phyloP scores from a whole-genome alignment of 768 basidiomycete genomes.

The Auriscalpium microsporum region DNA sequence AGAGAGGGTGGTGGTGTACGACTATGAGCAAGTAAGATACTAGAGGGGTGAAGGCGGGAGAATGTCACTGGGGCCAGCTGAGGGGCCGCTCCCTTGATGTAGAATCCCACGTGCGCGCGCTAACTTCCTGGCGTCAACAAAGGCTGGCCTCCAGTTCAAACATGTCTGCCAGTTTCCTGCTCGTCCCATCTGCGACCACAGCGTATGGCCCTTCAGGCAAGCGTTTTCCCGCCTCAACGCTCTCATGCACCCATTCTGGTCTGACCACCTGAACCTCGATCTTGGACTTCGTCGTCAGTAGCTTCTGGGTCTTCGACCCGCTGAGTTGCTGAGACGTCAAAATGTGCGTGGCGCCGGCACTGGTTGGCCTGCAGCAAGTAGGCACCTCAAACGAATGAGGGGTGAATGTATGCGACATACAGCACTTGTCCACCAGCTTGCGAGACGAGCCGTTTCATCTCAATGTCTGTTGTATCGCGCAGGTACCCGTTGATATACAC shows the following conservation, averaged over 20 bases:
- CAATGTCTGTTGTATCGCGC: conserved; percentile 65
- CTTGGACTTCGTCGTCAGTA: conserved; percentile 44
- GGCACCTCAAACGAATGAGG: neutral
- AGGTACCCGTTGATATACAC: conserved; percentile 71
- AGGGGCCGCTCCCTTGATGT: neutral
- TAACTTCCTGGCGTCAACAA: neutral
- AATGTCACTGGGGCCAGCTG: too few species aligned
- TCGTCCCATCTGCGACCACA: conserved; percentile 33
- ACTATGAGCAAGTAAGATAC: conserved; percentile 6
- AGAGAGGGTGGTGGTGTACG: conserved; percentile 2
- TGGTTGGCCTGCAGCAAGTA: conserved; percentile 33
- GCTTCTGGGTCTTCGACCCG: conserved; percentile 61
- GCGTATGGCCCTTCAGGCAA: conserved; percentile 53
- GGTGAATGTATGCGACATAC: conserved; percentile 29
- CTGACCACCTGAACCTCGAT: conserved; percentile 53
- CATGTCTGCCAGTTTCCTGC: conserved; percentile 33
- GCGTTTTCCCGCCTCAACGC: conserved; percentile 50
- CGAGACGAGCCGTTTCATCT: conserved; percentile 63
- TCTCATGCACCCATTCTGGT: conserved; percentile 71
- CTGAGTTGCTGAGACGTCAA: conserved; percentile 65
- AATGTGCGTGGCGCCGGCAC: conserved; percentile 69
- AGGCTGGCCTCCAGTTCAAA: conserved; percentile 4
- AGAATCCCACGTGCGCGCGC: conserved; percentile 6
- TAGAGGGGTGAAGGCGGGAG: neutral
- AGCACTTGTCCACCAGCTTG: conserved; percentile 57